phyloP scores from a whole-genome alignment of 768 basidiomycete species.

The Xerocomellus dryophilus region DNA sequence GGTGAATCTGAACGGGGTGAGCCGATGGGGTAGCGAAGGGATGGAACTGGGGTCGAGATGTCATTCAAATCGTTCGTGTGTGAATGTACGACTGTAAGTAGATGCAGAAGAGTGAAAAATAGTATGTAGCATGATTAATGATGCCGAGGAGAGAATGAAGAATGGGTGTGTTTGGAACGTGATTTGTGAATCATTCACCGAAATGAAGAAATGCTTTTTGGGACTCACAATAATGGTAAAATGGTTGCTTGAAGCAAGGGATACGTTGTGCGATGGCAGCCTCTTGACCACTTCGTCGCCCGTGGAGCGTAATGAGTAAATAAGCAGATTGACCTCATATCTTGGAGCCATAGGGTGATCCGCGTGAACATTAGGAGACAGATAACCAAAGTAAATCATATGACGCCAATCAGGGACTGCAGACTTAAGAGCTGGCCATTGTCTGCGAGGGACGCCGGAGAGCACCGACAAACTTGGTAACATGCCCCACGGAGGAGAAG shows the following conservation, averaged over 20 bases:
- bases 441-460: conserved; percentile 29
- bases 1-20: conserved; percentile 28
- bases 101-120: conserved; percentile 34
- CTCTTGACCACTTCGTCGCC: conserved; percentile 48
- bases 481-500: conserved; percentile 31
- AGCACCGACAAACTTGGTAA: conserved; percentile 40
- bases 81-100: conserved; percentile 38
- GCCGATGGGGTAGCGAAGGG: conserved; percentile 47
- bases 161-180: conserved; percentile 38
- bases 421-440: conserved; percentile 30
- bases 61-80: conserved; percentile 23
- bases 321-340: conserved; percentile 23
- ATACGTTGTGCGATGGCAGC: conserved; percentile 40
- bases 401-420: conserved; percentile 34
- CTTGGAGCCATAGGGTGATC: conserved; percentile 12
- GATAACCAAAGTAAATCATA: conserved; percentile 25
- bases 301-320: conserved; percentile 40
- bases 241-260: conserved; percentile 43
- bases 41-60: conserved; percentile 40
- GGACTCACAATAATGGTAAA: conserved; percentile 57
- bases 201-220: not conserved
- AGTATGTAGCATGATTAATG: no score
- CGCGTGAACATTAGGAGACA: not conserved
- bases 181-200: not conserved
- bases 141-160: conserved; percentile 55